Evolutionary conservation across 371 early-diverging fungal genomes (phyloP).

Genomic region (Synchytrium microbalum): DNA sequence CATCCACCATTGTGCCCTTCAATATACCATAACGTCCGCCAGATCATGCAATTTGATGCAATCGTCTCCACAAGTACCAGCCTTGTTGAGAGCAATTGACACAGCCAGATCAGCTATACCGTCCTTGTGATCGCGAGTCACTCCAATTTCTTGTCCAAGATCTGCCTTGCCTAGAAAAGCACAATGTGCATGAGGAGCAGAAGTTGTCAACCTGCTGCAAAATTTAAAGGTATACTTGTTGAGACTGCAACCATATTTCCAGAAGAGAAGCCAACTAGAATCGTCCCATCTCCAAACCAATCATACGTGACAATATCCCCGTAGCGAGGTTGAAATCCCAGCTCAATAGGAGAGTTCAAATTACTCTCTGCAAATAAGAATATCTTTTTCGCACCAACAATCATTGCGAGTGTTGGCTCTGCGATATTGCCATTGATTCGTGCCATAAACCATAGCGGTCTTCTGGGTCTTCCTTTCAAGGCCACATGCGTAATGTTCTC

Average conservation of each 20-base stretch:
- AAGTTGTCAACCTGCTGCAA: conserved; percentile 1
- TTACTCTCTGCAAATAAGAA: conserved; percentile 21
- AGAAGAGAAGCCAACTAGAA: conserved; percentile 35
- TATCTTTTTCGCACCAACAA: conserved; percentile 23
- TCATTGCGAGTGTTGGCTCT: conserved; percentile 24
- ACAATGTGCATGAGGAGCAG: neutral
- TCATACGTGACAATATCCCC: conserved; percentile 32
- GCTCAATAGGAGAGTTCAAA: conserved; percentile 32
- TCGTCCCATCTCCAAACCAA: conserved; percentile 36
- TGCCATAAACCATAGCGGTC: neutral
- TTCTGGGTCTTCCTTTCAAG: neutral
- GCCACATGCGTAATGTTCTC: neutral
- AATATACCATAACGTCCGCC: conserved; percentile 27
- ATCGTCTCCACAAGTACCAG: conserved; percentile 36
- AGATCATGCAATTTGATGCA: conserved; percentile 38
- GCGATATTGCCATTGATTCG: neutral
- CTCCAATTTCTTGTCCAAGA: conserved; percentile 38
- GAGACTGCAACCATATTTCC: conserved; percentile 38
- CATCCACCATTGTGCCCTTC: neutral
- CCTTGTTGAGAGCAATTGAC: conserved; percentile 25
- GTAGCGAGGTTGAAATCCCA: conserved; percentile 36
- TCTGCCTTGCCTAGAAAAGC: conserved; percentile 20
- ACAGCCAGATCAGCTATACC: conserved; percentile 23
- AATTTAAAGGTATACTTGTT: conserved; percentile 23
- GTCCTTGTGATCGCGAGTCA: conserved; percentile 30